Evolutionary conservation across 169 alveolate species (phyloP).

Genomic region (Plasmodium cynomolgi): DNA sequence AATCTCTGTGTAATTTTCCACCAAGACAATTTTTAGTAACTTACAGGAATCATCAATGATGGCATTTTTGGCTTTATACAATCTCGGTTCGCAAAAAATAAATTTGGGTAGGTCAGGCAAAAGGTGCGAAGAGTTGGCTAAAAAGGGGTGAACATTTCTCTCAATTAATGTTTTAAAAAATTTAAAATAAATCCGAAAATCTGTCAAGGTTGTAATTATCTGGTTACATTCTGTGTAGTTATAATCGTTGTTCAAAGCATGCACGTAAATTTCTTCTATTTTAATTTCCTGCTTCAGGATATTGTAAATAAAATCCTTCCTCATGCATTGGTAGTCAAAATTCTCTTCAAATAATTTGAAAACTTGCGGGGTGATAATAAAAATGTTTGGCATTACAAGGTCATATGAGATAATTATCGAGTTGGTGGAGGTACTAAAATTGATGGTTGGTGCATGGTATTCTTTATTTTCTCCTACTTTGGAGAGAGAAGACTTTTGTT

Average conservation of each 20-base stretch:
- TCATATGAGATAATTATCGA: constrained; percentile 44
- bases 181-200: constrained; percentile 58
- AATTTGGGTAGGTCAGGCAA: constrained; percentile 56
- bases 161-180: constrained; percentile 64
- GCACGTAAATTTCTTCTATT: constrained; percentile 69
- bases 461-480: constrained; percentile 1
- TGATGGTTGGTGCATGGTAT: background rate
- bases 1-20: constrained; percentile 37
- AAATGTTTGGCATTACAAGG: constrained; percentile 44
- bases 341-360: constrained; percentile 61
- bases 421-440: constrained; percentile 12
- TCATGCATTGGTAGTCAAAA: constrained; percentile 71
- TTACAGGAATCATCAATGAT: constrained; percentile 41
- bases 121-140: constrained; percentile 35
- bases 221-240: constrained; percentile 71
- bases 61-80: constrained; percentile 46
- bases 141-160: constrained; percentile 69
- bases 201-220: constrained; percentile 60
- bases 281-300: constrained; percentile 71
- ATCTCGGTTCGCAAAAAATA: constrained; percentile 33
- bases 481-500: background rate
- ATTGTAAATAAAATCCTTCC: constrained; percentile 61
- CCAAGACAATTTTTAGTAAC: constrained; percentile 24
- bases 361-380: constrained; percentile 71
- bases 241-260: constrained; percentile 39